These are phyloP conservation scores for Trichoderma asperelloides DNA, from an alignment of 495 filamentous ascomycete species.

Conservation along the genomic window DNA sequence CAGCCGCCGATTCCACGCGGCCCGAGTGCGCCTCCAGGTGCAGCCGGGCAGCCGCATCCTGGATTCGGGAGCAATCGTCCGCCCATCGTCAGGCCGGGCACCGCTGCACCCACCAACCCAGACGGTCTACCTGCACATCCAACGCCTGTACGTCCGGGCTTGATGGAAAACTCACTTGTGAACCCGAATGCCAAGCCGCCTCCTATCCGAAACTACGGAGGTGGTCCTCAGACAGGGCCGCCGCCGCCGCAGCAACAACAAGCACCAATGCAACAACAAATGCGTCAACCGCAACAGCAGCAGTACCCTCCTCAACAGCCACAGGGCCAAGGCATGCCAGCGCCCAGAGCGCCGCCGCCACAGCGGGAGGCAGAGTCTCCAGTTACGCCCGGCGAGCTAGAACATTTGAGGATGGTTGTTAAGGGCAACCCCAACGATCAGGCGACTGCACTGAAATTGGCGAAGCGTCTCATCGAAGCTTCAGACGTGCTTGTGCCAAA, in stretches of 20 bases:
- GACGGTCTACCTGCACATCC: conserved; percentile 74
- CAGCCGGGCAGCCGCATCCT: conserved; percentile 13
- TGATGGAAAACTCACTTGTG: conserved; percentile 48
- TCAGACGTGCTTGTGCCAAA: conserved; percentile 63
- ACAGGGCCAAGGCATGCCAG: conserved; percentile 14
- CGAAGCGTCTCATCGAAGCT: conserved; percentile 82
- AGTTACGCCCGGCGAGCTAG: conserved; percentile 71
- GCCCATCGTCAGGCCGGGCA: conserved; percentile 18
- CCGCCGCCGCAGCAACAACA: background rate
- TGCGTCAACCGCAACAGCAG: conserved; percentile 21
- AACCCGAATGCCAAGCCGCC: conserved; percentile 48
- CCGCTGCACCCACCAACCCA: conserved; percentile 25
- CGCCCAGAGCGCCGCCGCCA: background rate
- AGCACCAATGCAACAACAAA: background rate
- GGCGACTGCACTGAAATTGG: conserved; percentile 59
- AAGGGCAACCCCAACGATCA: conserved; percentile 64
- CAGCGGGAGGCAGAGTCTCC: conserved; percentile 33
- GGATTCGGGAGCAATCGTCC: background rate
- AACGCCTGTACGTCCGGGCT: conserved; percentile 67
- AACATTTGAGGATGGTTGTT: conserved; percentile 57
- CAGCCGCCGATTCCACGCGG: conserved; percentile 13
- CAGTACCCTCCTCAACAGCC: conserved; percentile 16
- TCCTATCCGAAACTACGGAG: conserved; percentile 65
- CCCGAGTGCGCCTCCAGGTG: conserved; percentile 19
- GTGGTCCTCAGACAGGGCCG: conserved; percentile 20